These are phyloP conservation scores for Pseudogymnoascus sp. DNA, from an alignment of 2,329 filamentous ascomycete genomes.

Conservation along the genomic window DNA sequence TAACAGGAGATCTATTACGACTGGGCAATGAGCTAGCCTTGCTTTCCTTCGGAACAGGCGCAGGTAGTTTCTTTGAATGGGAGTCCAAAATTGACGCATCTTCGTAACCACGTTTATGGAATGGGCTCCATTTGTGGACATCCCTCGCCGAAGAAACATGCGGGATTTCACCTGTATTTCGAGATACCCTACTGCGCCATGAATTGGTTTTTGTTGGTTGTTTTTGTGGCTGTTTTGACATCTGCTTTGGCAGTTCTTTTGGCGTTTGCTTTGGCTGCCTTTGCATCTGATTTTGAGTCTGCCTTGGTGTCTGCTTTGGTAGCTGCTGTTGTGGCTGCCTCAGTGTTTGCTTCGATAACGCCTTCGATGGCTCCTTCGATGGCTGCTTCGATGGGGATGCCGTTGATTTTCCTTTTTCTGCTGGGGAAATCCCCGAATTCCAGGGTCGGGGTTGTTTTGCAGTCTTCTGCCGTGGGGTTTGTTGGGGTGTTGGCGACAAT, in stretches of 20 bases:
- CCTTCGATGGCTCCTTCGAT: neutral
- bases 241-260: neutral
- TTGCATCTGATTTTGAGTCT: too few relatives aligned
- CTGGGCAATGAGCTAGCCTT: neutral
- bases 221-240: neutral
- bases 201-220: neutral
- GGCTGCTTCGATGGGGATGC: neutral
- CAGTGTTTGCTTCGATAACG: neutral
- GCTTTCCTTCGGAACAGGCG: neutral
- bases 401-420: neutral
- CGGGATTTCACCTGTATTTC: neutral
- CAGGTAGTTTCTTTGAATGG: neutral
- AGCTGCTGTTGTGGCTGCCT: neutral
- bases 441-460: neutral
- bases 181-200: neutral
- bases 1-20: neutral
- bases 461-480: neutral
- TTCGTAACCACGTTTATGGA: neutral
- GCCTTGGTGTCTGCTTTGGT: neutral
- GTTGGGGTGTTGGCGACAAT: neutral
- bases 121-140: neutral
- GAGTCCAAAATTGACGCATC: neutral
- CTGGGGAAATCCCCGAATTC: neutral
- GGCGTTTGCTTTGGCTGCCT: neutral
- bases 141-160: neutral